Evolutionary conservation across 352 stramenopile species (phyloP).

Genomic region (Globisporangium cylindrosporum): DNA sequence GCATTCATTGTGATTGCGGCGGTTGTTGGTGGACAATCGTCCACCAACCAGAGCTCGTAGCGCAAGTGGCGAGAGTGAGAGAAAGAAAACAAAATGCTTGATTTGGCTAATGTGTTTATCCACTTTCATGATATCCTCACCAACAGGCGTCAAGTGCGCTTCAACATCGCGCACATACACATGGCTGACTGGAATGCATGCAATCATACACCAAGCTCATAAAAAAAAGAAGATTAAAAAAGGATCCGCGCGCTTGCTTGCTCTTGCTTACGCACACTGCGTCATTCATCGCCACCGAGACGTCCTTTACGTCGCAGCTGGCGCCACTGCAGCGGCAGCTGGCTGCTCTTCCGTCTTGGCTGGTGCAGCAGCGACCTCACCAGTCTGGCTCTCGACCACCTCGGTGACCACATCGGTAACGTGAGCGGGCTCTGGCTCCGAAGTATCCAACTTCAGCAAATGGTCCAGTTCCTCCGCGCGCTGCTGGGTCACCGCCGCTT

Average conservation of each 20-base stretch:
- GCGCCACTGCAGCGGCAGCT: not conserved
- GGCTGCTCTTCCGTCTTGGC: not conserved
- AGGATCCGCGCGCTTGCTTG: not conserved
- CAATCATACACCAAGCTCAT: not conserved
- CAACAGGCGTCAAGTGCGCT: not conserved
- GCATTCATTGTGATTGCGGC: not conserved
- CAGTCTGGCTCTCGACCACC: not conserved
- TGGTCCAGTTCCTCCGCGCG: slow-evolving; percentile 1
- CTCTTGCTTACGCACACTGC: not conserved
- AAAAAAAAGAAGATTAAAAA: not conserved
- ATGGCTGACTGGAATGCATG: not conserved
- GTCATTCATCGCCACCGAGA: not conserved
- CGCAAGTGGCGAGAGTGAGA: not conserved
- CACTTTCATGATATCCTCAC: not conserved
- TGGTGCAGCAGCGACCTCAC: not conserved
- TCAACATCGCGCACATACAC: not conserved
- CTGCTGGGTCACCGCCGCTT: not conserved
- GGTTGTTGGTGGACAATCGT: not conserved
- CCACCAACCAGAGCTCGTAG: not conserved
- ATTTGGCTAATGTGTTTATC: not conserved
- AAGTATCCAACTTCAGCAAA: not conserved
- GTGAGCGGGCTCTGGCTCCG: not conserved
- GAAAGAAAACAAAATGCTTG: not conserved
- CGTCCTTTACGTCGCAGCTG: not conserved
- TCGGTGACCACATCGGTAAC: not conserved